Evolutionary conservation across 2,329 filamentous ascomycete genomes (phyloP).

Genomic region (Pseudogymnoascus sp.): DNA sequence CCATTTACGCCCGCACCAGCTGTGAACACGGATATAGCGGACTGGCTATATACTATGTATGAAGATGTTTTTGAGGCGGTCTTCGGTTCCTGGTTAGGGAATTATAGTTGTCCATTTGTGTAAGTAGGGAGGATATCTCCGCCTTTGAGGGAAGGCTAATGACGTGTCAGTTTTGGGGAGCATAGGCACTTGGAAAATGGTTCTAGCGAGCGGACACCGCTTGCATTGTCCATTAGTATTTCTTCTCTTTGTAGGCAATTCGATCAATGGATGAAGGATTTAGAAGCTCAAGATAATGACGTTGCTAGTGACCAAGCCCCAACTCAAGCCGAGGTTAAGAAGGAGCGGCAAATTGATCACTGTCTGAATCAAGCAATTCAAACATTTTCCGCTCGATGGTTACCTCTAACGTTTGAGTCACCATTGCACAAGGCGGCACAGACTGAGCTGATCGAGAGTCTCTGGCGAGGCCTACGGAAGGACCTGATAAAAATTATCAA

Average conservation of each 20-base stretch:
- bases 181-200: background rate
- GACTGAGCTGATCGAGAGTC: slow-evolving; percentile 17
- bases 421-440: slow-evolving; percentile 9
- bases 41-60: background rate
- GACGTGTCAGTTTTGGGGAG: background rate
- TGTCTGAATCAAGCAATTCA: slow-evolving; percentile 23
- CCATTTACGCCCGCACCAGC: background rate
- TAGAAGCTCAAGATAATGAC: slow-evolving; percentile 17
- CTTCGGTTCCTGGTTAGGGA: slow-evolving; percentile 37
- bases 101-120: slow-evolving; percentile 36
- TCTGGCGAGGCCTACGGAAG: slow-evolving; percentile 32
- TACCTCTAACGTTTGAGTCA: slow-evolving; percentile 19
- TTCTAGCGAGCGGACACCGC: slow-evolving; percentile 9
- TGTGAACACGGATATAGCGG: background rate
- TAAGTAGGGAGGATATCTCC: slow-evolving; percentile 21
- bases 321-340: slow-evolving; percentile 9
- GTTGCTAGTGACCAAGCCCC: slow-evolving; percentile 8
- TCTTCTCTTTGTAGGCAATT: slow-evolving; percentile 18
- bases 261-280: slow-evolving; percentile 30
- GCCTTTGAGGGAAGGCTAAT: background rate
- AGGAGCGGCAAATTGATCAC: slow-evolving; percentile 22
- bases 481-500: slow-evolving; percentile 36
- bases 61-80: slow-evolving; percentile 30
- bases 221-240: slow-evolving; percentile 8
- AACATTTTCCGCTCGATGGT: slow-evolving; percentile 26